Conservation (phyloP, 306 rosid species). For the Fragaria vesca region DNA sequence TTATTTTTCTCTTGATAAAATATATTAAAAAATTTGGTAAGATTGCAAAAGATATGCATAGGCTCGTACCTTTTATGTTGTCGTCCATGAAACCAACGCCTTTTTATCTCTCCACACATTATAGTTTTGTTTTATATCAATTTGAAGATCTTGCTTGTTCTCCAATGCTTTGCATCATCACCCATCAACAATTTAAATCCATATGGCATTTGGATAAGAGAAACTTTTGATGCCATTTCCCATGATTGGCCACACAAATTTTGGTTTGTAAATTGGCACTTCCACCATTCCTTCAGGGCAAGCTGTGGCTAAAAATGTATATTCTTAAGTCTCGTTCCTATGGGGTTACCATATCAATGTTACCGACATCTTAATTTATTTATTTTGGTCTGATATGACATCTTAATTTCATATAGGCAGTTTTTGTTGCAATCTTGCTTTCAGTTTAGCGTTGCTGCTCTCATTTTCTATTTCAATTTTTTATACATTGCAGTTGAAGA, state of each 20-base stretch:
- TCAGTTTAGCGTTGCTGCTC: not conserved
- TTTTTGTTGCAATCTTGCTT: not conserved
- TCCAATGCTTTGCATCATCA: not conserved
- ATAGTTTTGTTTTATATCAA: not conserved
- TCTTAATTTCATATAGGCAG: not conserved
- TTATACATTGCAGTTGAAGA: conserved; percentile 62
- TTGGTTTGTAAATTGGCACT: not conserved
- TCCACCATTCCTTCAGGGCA: too few species aligned
- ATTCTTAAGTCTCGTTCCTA: too few species aligned
- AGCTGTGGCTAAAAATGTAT: too few species aligned
- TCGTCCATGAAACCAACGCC: not conserved
- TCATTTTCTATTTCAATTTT: not conserved
- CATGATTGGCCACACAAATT: not conserved
- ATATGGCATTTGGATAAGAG: not conserved
- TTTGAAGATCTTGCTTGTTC: conserved; percentile 3
- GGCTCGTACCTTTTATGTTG: not conserved
- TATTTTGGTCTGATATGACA: not conserved
- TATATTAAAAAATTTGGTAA: not conserved
- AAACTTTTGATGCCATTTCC: not conserved
- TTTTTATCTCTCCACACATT: not conserved
- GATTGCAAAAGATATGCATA: not conserved
- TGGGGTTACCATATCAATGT: not conserved
- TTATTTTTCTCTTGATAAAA: not conserved
- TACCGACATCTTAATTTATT: not conserved
- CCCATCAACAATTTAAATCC: not conserved